Base-by-base conservation (phyloP, 1,284 basidiomycete genomes). In the Bondarzewia mesenterica region DNA sequence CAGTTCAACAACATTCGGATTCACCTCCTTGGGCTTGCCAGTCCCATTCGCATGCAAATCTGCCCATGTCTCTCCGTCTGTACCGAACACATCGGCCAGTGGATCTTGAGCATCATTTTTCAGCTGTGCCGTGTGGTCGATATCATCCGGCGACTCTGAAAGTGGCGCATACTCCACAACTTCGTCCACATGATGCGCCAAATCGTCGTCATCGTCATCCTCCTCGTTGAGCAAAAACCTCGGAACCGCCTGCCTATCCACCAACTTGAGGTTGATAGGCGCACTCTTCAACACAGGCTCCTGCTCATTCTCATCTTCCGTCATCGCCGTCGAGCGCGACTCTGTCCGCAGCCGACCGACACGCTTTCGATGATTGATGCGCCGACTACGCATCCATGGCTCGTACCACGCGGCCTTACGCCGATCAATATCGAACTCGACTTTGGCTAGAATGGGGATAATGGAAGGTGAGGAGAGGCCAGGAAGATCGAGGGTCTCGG, bases 371-470 rank as follows among this genome's bases (percentile, higher is more conserved):
- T 75, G 73, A 49, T 79, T 80, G 42, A 69, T 66, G 50, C 71
- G 73, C 48, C 84, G 69, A 56, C 78, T 85, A 48, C 80, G 72
- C 29, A 82, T 52, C 89, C 89, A 92, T 5, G 78, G 76, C 15
- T 84, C 81, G 56, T 85, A 93, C 89, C 89, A 93, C n/a, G 70
- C 68, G 8, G 85, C 87, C 55, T 74, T 82, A 44, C 74, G 69
- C 41, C 71, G 71, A 61, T 92, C 89, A 55, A 93, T 85, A 59
- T 92, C 88, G 56, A 93, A 92, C 63, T 93, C 89, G 16, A 93
- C 78, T 66, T 90, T 92, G 46, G 89, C 90, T 25, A 93, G 73
- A 50, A 93, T 82, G 12, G 87, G 87, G 46, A 89, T 79, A 39
- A 87, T 65, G 23, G 83, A 78, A 44, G 74, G 62, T 15, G 80